Base-by-base conservation (phyloP, 768 basidiomycete species). In the Lentinula aciculospora region DNA sequence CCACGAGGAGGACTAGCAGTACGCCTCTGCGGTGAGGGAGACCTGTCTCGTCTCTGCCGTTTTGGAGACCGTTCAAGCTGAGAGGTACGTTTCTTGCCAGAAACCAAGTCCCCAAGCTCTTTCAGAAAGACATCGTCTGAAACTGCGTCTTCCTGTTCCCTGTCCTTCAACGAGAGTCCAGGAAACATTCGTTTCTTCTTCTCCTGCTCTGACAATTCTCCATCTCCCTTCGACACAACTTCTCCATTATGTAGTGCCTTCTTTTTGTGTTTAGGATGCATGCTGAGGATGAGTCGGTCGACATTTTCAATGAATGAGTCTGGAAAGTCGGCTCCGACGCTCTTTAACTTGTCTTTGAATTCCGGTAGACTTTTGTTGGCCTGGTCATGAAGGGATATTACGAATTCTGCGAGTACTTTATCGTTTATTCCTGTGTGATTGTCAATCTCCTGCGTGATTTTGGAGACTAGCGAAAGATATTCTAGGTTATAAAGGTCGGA, bases 201-300 rank as follows among this genome's bases (percentile, higher is more conserved):
- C 67, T 93, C 90, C 61, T 80, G 68, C 66, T 94, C 92, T 36
- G 76, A 75, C 44, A 82, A 37, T 3, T 56, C 64, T n/a, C 63
- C 71, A 8, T 68, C 72, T 32, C 68, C 71, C 2, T 62, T 62
- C 17, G 66, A 67, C 15, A 65, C 69, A 8, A 63, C 57, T 47
- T 75, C 74, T 36, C 73, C 76, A 55, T 77, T 76, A 23, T 70
- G 64, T 34, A 69, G 69, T 17, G 65, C 56, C 23, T 73, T 77
- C 71, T 91, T 91, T 78, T 92, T 97, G 77, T 98, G 89, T 66
- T 94, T 97, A 1, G 96, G 97, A 65, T 99, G 96, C 79, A 98
- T 84, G 58, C 82, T 91, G 56, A 97, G 82, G 64, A 99, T 92
- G 53, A 98, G 83, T 19, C 97, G 89, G 74, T 99, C 96, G 32